Evolutionary conservation across 306 rosid genomes (phyloP), one percentile per base, ranked within the genome.

Genomic region (Lathyrus sativus): DNA sequence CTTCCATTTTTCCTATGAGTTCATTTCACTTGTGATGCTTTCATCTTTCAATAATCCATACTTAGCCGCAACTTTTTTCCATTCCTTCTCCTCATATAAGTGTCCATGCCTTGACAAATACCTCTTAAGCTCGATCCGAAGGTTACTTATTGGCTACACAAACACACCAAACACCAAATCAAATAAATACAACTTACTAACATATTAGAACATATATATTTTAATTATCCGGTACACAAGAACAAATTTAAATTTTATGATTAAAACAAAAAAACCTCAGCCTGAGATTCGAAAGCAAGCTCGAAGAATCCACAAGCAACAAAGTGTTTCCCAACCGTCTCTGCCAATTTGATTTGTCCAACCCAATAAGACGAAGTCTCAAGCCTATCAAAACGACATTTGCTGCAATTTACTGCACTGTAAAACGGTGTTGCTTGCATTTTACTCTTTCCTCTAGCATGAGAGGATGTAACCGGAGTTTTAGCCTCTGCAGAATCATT

Each of bases 351-450:
- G 70, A 72, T 78, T 11, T 78, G 74, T 4, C 37, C 71, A 78
- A 72, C 7, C 78, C 78, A 72, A 67, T 67, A 61, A 19, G 70
- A 67, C 0, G 82, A 67, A 0, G 74, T 78, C 10, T 73, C 82
- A 5, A 78, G 74, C 65, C 2, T 75, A 54, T 80, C 84, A 44
- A 66, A 80, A 24, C 78, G 78, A 7, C 81, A 80, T 57, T 80
- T 75, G 68, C 78, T 80, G 3, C 84, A 80, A 53, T 67, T 29
- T 14, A 45, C 9, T 9, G 84, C 84, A 1, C 38, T 66, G 45
- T 59, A 67, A 68, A 72, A 78, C 50, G 82, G 74, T 2, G 82
- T 78, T 1, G 53, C 28, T 33, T 41, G 8, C 57, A 42, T 41
- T 17, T 50, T 60, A 49, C 41, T 53, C 53, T 50, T 63, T 3